phyloP scores from a whole-genome alignment of 352 stramenopile genomes.

The Phytophthora sojae region DNA sequence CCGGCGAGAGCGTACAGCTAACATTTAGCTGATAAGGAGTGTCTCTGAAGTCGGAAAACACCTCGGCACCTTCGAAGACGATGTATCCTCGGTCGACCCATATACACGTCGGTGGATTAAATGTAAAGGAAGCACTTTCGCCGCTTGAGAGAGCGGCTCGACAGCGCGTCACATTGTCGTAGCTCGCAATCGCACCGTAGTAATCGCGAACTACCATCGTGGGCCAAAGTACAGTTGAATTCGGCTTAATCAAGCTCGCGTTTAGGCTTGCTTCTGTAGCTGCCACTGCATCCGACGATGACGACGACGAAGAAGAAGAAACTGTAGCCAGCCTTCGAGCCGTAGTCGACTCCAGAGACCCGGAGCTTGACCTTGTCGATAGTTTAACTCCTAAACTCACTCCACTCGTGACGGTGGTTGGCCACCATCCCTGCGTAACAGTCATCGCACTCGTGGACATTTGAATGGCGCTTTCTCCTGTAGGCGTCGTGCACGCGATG shows the following conservation, averaged over 20 bases:
- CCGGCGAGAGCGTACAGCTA: conserved; percentile 48
- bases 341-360: background rate
- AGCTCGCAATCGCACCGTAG: conserved; percentile 56
- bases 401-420: conserved; percentile 61
- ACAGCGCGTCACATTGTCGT: conserved; percentile 57
- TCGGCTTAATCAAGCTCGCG: conserved; percentile 19
- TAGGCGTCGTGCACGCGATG: conserved; percentile 30
- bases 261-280: conserved; percentile 5
- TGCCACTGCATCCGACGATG: background rate
- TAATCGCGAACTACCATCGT: conserved; percentile 70
- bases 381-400: conserved; percentile 51
- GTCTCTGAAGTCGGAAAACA: conserved; percentile 41
- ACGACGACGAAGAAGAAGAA: background rate
- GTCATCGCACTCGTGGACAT: conserved; percentile 52
- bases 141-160: conserved; percentile 13
- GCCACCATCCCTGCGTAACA: conserved; percentile 67
- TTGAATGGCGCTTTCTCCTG: background rate
- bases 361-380: conserved; percentile 9
- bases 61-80: conserved; percentile 49
- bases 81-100: conserved; percentile 52
- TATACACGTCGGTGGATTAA: conserved; percentile 45
- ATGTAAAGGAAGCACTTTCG: conserved; percentile 53
- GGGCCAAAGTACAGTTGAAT: conserved; percentile 50
- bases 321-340: conserved; percentile 13
- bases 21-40: conserved; percentile 51